Conservation (phyloP, 83 land plant species). For the Thuja plicata region DNA sequence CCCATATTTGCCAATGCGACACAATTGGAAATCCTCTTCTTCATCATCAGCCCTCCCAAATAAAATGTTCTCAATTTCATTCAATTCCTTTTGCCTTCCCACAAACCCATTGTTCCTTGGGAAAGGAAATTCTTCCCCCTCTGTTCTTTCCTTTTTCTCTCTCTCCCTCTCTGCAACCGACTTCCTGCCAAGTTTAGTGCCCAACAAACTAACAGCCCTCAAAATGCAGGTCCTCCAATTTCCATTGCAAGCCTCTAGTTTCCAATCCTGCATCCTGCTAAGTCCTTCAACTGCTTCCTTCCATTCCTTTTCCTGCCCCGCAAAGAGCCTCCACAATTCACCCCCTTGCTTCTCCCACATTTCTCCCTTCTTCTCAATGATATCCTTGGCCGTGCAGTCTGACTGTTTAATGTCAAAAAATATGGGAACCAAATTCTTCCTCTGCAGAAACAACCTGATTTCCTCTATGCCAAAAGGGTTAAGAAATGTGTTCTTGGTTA, state of each 20-base stretch:
- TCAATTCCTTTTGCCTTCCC: constrained; percentile 76
- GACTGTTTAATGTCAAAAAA: constrained; percentile 57
- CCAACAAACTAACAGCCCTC: constrained; percentile 57
- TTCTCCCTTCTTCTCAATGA: constrained; percentile 40
- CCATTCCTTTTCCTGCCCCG: constrained; percentile 63
- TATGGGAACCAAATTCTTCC: constrained; percentile 79
- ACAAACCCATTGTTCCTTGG: constrained; percentile 62
- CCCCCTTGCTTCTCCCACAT: constrained; percentile 48
- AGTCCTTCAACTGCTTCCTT: constrained; percentile 73
- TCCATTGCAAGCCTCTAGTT: constrained; percentile 62
- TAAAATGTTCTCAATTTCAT: constrained; percentile 53
- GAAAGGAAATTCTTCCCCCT: constrained; percentile 65
- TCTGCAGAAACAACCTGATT: constrained; percentile 66
- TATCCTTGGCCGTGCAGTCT: constrained; percentile 42
- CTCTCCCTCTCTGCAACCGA: constrained; percentile 41
- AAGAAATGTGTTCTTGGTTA: constrained; percentile 47
- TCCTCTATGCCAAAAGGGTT: constrained; percentile 74
- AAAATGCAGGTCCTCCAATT: constrained; percentile 79
- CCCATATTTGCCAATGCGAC: neutral
- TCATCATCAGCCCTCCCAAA: constrained; percentile 46
- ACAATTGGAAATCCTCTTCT: constrained; percentile 19
- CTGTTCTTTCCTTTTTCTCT: constrained; percentile 14
- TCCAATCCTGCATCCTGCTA: constrained; percentile 56
- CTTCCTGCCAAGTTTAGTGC: constrained; percentile 63
- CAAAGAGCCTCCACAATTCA: constrained; percentile 44